phyloP scores from a whole-genome alignment of 768 basidiomycete species.

The Crepidotus variabilis region DNA sequence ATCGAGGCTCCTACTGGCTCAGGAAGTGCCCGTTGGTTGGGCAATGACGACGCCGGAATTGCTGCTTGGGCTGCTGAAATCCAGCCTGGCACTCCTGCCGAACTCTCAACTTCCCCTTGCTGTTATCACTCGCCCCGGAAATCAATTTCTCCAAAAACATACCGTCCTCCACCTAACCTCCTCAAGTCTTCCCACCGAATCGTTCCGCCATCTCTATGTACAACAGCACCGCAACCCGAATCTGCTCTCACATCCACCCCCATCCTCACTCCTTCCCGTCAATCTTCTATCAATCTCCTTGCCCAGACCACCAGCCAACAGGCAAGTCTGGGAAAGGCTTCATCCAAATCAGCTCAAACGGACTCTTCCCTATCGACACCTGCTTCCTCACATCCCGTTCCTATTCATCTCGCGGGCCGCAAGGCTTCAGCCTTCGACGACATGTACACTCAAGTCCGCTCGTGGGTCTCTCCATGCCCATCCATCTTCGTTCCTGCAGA shows the following conservation, averaged over 20 bases:
- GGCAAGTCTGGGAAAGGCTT: slow-evolving; percentile 31
- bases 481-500: slow-evolving; percentile 20
- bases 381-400: slow-evolving; percentile 31
- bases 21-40: slow-evolving; percentile 26
- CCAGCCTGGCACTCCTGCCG: slow-evolving; percentile 26
- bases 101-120: slow-evolving; percentile 9
- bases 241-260: slow-evolving; percentile 26
- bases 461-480: slow-evolving; percentile 38
- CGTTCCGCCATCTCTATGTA: slow-evolving; percentile 46
- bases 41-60: slow-evolving; percentile 40
- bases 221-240: slow-evolving; percentile 36
- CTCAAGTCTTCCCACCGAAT: slow-evolving; percentile 35
- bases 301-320: slow-evolving; percentile 19
- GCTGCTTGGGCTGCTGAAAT: slow-evolving; percentile 42
- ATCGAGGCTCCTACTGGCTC: slow-evolving; percentile 10
- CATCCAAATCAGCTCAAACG: slow-evolving; percentile 33
- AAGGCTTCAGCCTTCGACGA: slow-evolving; percentile 31
- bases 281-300: slow-evolving; percentile 25
- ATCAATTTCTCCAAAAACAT: slow-evolving; percentile 12
- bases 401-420: slow-evolving; percentile 29
- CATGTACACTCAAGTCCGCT: slow-evolving; percentile 40
- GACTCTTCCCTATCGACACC: slow-evolving; percentile 54
- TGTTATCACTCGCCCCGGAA: neutral
- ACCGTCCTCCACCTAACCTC: slow-evolving; percentile 30
- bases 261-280: slow-evolving; percentile 29